Base-by-base conservation (phyloP, 2,329 filamentous ascomycete genomes). In the Fragosphaeria purpurea region DNA sequence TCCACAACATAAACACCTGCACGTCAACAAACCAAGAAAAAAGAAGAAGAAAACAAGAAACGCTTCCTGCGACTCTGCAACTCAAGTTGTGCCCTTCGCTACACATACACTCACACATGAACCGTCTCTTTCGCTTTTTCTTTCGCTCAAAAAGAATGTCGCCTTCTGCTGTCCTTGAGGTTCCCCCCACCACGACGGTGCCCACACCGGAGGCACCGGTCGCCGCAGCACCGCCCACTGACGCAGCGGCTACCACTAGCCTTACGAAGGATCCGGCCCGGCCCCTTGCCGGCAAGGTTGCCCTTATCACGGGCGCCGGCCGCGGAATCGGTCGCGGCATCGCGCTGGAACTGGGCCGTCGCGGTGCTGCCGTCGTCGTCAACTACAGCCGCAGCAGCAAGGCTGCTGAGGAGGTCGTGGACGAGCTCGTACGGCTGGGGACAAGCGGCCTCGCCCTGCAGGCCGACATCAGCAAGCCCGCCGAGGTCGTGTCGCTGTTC, bases 251-350 rank as follows among this genome's bases (percentile, higher is more conserved):
- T 33, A 30, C 47, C 38, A 22, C 22, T 22, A 3, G 22, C 22
- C 22, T 22, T 22, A 22, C 22, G 22, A 12, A 32, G 10, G 55
- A 55, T 46, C 39, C 49, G 6, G 49, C 52, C 12, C 53, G 55
- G 22, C 54, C 57, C 7, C 65, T 77, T 44, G 65, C 67, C 40
- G 72, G 71, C 57, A 77, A 76, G 62, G 70, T 77, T 31, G 73
- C 80, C 51, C 72, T 86, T 55, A 72, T 86, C 64, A 86, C 82
- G 12, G 82, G 78, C 41, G 69, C 77, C 46, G 79, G 80, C 48
- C 80, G 81, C 38, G 83, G 83, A 51, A 86, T 86, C 59, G 82
- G 82, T 40, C 69, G 72, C 48, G 80, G 80, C 48, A 83, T 83
- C 48, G 82, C 82, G 56, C 71, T 84, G 49, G 81, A 85, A 66